Evolutionary conservation across 179 eudicot genomes (phyloP).

Genomic region (Beta lomatogona): DNA sequence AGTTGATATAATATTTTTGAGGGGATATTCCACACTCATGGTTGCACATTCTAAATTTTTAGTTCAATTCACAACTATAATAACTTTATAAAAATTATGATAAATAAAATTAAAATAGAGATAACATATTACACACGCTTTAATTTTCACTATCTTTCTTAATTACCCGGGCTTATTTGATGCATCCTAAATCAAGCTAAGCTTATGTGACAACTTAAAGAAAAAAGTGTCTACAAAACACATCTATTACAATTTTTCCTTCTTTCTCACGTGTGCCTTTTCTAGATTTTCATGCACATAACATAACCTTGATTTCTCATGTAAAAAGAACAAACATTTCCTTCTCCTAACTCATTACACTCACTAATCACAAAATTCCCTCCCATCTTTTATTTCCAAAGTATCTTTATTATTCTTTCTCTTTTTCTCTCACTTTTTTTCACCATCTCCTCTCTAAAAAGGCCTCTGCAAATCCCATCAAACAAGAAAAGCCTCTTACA

Average conservation of each 20-base stretch:
- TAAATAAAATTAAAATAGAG: no score
- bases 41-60: no score
- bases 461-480: not conserved
- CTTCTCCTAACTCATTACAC: not conserved
- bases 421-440: not conserved
- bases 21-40: no score
- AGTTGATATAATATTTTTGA: no score
- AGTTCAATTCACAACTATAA: no score
- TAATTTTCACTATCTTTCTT: no score
- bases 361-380: conserved; percentile 20
- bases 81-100: no score
- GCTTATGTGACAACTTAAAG: no score
- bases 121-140: no score
- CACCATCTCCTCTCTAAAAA: conserved; percentile 1
- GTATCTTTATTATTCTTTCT: conserved; percentile 22
- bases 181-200: no score
- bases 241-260: conserved; percentile 8
- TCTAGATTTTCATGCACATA: not conserved
- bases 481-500: conserved; percentile 19
- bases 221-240: no score
- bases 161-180: no score
- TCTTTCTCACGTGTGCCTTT: not conserved
- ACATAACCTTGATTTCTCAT: not conserved
- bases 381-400: conserved; percentile 17
- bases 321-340: not conserved